Evolutionary conservation across 2,329 filamentous ascomycete genomes (phyloP), one percentile per base, ranked within the genome.

Genomic region (Aureobasidium zeae): DNA sequence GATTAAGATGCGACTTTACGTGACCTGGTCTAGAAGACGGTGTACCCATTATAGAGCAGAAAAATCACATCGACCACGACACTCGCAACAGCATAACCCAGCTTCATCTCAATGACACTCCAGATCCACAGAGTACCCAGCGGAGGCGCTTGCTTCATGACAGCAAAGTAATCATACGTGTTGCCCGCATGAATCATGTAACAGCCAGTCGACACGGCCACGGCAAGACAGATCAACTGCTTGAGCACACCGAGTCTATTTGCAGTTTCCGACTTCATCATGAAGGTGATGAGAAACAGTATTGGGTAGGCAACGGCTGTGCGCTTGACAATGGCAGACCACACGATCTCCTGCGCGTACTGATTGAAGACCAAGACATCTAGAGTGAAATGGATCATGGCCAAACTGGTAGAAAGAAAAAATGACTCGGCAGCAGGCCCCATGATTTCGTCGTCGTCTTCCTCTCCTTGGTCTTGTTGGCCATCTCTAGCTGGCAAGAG

Each of bases 81-180:
- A 32, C 72, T 76, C n/a, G 66, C 55, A 17, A 81, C 65, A 0
- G 83, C 84, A 55, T 75, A 79, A 0, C 70, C 56, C 29, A 94
- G 67, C 44, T 86, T 74, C 64, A 95, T 73, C 66, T 98, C 91
- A 34, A 96, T 73, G 16, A 96, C 81, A 22, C 83, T 79, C 87
- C 89, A 96, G 4, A 96, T 74, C 88, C 89, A 96, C 13, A 96
- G 62, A 29, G 85, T 89, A 0, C 86, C 91, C 11, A 95, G 62
- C 4, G 87, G 80, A n/a, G 91, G 91, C 0, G 87, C 83, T 50
- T 78, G 79, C 67, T 94, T 93, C 86, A 96, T 88, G 15, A 94
- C 79, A 5, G 83, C 83, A 53, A 93, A 78, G 56, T 95, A 96
- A 4, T 81, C 77, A 51, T 79, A 76, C 21, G 70, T 73, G 56